Evolutionary conservation across 2,329 filamentous ascomycete species (phyloP).

Genomic region (Pseudopithomyces chartarum): DNA sequence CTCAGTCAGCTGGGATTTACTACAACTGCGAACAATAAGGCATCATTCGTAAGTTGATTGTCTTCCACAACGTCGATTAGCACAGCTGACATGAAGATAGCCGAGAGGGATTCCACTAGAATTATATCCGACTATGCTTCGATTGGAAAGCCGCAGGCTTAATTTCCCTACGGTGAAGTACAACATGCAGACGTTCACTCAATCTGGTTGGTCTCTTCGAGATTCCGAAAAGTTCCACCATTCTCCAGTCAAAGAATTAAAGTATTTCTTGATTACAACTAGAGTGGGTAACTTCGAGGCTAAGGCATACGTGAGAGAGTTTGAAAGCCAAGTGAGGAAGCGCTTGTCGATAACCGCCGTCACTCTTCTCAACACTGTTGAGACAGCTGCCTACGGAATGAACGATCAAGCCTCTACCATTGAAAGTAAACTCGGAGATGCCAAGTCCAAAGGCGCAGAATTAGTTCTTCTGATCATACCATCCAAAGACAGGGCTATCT

Average conservation of each 20-base stretch:
- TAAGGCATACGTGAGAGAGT: neutral
- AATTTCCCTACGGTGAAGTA: neutral
- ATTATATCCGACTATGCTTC: neutral
- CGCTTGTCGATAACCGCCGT: no score
- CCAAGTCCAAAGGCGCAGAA: neutral
- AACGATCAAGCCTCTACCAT: no score
- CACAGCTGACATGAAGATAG: neutral
- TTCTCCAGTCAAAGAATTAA: neutral
- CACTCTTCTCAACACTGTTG: neutral
- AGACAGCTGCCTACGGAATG: no score
- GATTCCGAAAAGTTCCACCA: neutral
- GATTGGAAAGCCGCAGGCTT: neutral
- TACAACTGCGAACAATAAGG: neutral
- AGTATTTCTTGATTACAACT: neutral
- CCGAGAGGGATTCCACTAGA: neutral
- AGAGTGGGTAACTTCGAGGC: neutral
- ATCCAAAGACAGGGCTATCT: neutral
- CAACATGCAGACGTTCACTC: neutral
- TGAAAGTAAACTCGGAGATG: neutral
- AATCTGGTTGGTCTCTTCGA: neutral
- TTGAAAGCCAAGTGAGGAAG: neutral
- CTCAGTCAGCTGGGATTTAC: conserved; percentile 16
- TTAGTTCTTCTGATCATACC: neutral
- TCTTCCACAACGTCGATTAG: neutral
- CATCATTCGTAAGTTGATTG: neutral